phyloP scores from a whole-genome alignment of 495 filamentous ascomycete genomes.

The Cercophora newfieldiana region DNA sequence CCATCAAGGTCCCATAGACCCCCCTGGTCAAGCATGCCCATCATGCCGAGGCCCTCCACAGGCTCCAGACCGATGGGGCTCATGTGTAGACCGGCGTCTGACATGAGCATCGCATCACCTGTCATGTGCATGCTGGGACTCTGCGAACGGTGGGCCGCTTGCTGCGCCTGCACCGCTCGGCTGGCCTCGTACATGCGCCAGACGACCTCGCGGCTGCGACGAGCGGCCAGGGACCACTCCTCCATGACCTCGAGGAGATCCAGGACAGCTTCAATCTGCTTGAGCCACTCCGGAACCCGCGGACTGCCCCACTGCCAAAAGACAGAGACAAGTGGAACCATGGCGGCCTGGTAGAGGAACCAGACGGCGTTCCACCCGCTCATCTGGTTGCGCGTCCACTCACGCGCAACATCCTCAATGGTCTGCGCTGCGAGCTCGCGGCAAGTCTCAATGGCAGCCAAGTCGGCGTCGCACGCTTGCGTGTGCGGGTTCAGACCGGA shows the following conservation, averaged over 20 bases:
- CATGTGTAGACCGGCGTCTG: conserved; percentile 46
- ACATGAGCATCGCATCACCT: conserved; percentile 37
- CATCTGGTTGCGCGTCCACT: conserved; percentile 71
- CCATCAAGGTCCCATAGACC: conserved; percentile 59
- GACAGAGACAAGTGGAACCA: conserved; percentile 73
- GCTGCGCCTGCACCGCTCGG: conserved; percentile 40
- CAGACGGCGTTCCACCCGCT: conserved; percentile 81
- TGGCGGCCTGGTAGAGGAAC: conserved; percentile 77
- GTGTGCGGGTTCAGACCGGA: conserved; percentile 58
- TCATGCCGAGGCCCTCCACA: conserved; percentile 52
- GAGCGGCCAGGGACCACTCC: conserved; percentile 69
- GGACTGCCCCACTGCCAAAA: conserved; percentile 63
- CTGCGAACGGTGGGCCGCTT: conserved; percentile 33
- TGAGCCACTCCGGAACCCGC: conserved; percentile 55
- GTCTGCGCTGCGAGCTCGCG: conserved; percentile 67
- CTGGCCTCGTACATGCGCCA: conserved; percentile 67
- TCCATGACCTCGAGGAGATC: conserved; percentile 68
- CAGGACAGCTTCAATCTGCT: conserved; percentile 70
- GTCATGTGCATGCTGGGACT: conserved; percentile 41
- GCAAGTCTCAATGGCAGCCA: conserved; percentile 67
- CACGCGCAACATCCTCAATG: conserved; percentile 68
- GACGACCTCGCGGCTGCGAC: conserved; percentile 67
- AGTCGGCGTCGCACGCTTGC: conserved; percentile 64
- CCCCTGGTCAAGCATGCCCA: conserved; percentile 54
- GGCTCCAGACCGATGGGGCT: conserved; percentile 52